phyloP scores from a whole-genome alignment of 1,284 basidiomycete species.

The Puccinia sorghi region DNA sequence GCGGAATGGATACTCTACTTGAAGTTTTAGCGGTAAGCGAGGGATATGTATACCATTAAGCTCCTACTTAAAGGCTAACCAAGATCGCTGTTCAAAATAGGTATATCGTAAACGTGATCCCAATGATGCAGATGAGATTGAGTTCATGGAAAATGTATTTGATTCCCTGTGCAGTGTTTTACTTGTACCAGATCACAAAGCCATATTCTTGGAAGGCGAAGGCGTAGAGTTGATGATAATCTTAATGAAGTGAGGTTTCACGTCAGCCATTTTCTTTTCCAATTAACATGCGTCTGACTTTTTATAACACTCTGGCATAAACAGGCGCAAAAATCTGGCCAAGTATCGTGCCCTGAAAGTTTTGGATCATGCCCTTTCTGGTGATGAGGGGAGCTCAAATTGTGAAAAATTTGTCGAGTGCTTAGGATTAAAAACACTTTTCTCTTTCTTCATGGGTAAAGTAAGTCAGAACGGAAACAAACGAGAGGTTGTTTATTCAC shows the following conservation, averaged over 20 bases:
- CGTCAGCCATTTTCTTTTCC: constrained; percentile 20
- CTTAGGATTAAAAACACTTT: constrained; percentile 82
- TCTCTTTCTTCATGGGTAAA: constrained; percentile 90
- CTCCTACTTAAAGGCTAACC: constrained; percentile 23
- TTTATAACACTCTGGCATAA: not conserved
- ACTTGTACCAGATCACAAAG: constrained; percentile 69
- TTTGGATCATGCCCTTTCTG: constrained; percentile 85
- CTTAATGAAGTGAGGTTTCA: constrained; percentile 76
- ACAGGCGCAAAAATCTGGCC: constrained; percentile 77
- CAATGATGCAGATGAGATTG: constrained; percentile 79
- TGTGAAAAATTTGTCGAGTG: constrained; percentile 86
- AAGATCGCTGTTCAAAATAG: constrained; percentile 60
- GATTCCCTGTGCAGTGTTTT: constrained; percentile 82
- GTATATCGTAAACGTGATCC: constrained; percentile 83
- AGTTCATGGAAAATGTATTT: constrained; percentile 97
- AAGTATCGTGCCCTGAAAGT: constrained; percentile 82
- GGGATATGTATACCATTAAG: not conserved
- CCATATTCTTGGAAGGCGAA: constrained; percentile 81
- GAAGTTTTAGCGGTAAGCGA: constrained; percentile 48
- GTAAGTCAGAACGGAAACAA: constrained; percentile 60
- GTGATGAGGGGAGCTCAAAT: constrained; percentile 69
- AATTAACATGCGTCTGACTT: not conserved
- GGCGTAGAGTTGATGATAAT: constrained; percentile 95
- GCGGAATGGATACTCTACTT: constrained; percentile 41
- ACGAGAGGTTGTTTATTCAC: constrained; percentile 58